A percentile compares a stretch with the other conserved stretches of the same genome.
These are phyloP conservation scores for Grosmannia clavigera DNA, from an alignment of 2,329 filamentous ascomycete species.

Conservation along the genomic window DNA sequence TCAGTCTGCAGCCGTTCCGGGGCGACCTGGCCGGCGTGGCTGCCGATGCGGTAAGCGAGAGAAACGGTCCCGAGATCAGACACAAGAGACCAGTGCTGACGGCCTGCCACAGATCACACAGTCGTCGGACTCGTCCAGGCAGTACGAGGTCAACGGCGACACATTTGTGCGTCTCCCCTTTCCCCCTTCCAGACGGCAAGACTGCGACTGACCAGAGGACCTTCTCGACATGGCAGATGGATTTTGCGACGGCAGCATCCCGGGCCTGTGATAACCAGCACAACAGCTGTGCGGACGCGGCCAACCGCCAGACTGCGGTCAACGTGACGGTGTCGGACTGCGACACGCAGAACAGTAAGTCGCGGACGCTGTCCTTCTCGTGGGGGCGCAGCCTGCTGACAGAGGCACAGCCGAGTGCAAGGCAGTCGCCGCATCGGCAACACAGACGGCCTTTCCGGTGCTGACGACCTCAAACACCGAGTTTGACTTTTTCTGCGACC, in stretches of 20 bases:
- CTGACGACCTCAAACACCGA: constrained; percentile 28
- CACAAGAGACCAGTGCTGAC: background rate
- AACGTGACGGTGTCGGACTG: constrained; percentile 29
- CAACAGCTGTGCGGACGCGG: constrained; percentile 30
- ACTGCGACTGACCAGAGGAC: background rate
- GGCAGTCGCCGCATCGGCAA: constrained; percentile 17
- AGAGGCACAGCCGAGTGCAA: constrained; percentile 26
- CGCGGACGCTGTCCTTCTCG: background rate
- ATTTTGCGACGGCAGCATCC: constrained; percentile 28
- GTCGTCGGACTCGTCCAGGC: constrained; percentile 25
- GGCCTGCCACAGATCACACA: constrained; percentile 22
- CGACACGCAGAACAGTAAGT: constrained; percentile 32
- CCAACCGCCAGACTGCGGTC: constrained; percentile 22
- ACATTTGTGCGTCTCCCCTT: constrained; percentile 26
- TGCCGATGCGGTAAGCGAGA: constrained; percentile 20
- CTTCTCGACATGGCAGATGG: constrained; percentile 18
- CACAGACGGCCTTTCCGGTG: constrained; percentile 19
- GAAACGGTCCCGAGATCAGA: no score
- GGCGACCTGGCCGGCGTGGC: constrained; percentile 26
- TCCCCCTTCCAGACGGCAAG: background rate
- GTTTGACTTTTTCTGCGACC: constrained; percentile 35
- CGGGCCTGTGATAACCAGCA: constrained; percentile 37
- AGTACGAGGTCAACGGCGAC: constrained; percentile 30
- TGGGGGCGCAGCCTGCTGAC: background rate
- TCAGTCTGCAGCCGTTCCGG: constrained; percentile 29